Base-by-base conservation (phyloP, 2,329 filamentous ascomycete genomes). In the Colletotrichum lupini region DNA sequence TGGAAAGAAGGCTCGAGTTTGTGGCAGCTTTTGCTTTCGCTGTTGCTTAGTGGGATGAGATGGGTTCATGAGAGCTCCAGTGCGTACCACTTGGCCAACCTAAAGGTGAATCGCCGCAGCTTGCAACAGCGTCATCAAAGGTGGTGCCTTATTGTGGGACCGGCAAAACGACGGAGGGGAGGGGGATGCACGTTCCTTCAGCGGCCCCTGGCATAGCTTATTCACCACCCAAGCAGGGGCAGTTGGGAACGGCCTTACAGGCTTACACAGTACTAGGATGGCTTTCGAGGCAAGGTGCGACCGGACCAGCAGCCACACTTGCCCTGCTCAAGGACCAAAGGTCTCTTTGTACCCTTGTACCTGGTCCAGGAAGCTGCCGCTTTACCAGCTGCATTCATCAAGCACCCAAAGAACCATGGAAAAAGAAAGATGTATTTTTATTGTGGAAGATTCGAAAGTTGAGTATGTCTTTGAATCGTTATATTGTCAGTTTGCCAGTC, bases 121-220 rank as follows among this genome's bases (percentile, higher is more conserved):
- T n/a, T 49, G 16, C 37, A 62, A 57, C 68, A 74, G 62, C 72
- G 72, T 74, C 72, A 74, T 74, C 72, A 72, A 56, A 72, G 72
- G 62, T 72, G 72, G 59, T 76, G 75, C 74, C 75, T 76, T 75
- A 57, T 22, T 63, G 59, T 70, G 72, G 69, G 68, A 19, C 73
- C 68, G 75, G 75, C 49, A 75, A 69, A 73, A 75, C 63, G 46
- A 64, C 71, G 66, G 74, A 60, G 56, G 68, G 55, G 52, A 11
- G 12, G 58, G 14, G 12, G 24, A 35, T 62, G 67, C 46, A 73
- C 49, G 59, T 35, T 56, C 67, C 65, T 72, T 37, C 53, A 58
- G 69, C 58, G 28, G 60, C 67, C 60, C 56, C 46, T 73, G 56
- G 59, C 16, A 69, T 61, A 73, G 70, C 59, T 70, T 61, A 71